Conservation (phyloP, 805 yeast species). For the Saturnispora besseyi region DNA sequence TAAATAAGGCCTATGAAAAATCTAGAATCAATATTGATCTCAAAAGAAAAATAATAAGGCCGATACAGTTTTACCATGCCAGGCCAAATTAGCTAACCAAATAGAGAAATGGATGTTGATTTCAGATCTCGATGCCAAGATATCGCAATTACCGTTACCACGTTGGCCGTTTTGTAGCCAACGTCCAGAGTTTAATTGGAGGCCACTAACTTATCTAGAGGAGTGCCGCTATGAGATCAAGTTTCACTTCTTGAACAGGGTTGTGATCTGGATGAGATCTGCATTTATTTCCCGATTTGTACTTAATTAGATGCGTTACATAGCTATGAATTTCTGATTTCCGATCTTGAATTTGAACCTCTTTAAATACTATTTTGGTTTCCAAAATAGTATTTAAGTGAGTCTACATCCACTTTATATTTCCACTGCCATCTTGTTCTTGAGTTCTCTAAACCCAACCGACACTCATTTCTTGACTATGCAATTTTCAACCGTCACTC, state of each 20-base stretch:
- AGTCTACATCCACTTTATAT: neutral
- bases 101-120: neutral
- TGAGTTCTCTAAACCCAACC: neutral
- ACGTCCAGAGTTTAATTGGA: no score
- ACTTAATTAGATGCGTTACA: no score
- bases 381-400: neutral
- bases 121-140: neutral
- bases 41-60: neutral
- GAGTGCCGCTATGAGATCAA: no score
- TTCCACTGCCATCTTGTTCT: neutral
- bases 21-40: neutral
- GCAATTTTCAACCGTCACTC: constrained; percentile 2
- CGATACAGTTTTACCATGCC: neutral
- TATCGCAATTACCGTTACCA: neutral
- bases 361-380: neutral
- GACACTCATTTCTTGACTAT: neutral
- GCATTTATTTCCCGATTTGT: no score
- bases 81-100: neutral
- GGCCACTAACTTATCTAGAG: no score
- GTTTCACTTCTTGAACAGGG: no score
- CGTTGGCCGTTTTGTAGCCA: no score
- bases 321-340: no score
- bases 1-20: neutral
- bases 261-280: no score
- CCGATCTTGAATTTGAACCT: neutral